Base-by-base conservation (phyloP, 352 stramenopile species). In the Thraustotheca clavata region DNA sequence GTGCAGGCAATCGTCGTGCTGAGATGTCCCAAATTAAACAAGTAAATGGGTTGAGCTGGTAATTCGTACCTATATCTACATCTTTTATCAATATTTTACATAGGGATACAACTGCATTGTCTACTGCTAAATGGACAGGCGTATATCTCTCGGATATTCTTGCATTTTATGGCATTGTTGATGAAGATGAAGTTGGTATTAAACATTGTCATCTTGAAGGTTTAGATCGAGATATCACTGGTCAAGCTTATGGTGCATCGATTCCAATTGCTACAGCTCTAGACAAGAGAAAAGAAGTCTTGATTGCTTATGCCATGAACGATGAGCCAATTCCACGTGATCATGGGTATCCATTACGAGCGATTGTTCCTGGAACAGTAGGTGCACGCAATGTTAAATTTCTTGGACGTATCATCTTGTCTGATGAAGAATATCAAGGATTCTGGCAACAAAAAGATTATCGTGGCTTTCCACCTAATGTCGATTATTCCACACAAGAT, bases 271-370 rank as follows among this genome's bases (percentile, higher is more conserved):
- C 87, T 26, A 99, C 98, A 38, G 97, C 95, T 2, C 67, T 98
- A 5, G 88, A 95, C 71, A 87, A 88, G 14, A 87, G 91, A 49
- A 96, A 96, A 27, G 97, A 99, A 63, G 92, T 98, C 7, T 75
- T 99, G 50, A 69, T 99, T n/a, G 95, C 95, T 3, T 99, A 98
- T 62, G 94, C 98, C 82, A 99, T 99, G 96, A 99, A 99, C 71
- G 97, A 80, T 7, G 79, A 91, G 66, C 80, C 79, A 4, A 88
- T 96, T 47, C 88, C 90, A 9, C 80, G 91, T 1, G 96, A 99
- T 73, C 97, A 99, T 69, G 96, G 97, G 7, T 98, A 89, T 71
- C 97, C 97, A 12, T 60, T 99, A 26, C 89, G 97, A 20, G 77
- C 96, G 22, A 96, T 99, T 41, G 92, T 99, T 7, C 97, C 97